Evolutionary conservation across 208 protist genomes (phyloP).

Genomic region (Entamoeba invadens): DNA sequence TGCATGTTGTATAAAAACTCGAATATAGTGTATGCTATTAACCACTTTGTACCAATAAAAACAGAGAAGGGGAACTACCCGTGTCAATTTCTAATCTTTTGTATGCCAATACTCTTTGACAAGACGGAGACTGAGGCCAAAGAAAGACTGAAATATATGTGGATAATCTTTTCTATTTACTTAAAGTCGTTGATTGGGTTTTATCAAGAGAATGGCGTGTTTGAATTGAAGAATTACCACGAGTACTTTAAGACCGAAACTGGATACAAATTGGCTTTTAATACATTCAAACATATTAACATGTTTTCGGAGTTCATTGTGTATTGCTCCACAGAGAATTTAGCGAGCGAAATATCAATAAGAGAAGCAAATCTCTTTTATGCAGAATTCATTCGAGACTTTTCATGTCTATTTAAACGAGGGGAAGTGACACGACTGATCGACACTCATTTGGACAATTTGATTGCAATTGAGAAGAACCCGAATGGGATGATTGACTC

Average conservation of each 20-base stretch:
- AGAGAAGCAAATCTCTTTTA: neutral
- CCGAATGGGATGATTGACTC: too few species aligned
- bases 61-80: neutral
- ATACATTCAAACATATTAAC: neutral
- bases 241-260: neutral
- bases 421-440: neutral
- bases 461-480: neutral
- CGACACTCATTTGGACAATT: neutral
- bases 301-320: neutral
- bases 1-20: neutral
- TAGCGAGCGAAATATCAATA: neutral
- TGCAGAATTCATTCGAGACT: neutral
- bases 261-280: neutral
- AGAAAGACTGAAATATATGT: neutral
- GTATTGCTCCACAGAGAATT: neutral
- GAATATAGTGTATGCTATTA: neutral
- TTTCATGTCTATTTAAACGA: neutral
- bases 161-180: neutral
- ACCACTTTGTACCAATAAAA: neutral
- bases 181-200: neutral
- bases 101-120: neutral
- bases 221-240: neutral
- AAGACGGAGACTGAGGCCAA: neutral
- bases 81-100: neutral
- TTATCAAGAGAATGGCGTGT: neutral